Evolutionary conservation across 1,139 yeast genomes (phyloP), one percentile per base, ranked within the genome.

Genomic region (Suzukiozyma palmioleophila): DNA sequence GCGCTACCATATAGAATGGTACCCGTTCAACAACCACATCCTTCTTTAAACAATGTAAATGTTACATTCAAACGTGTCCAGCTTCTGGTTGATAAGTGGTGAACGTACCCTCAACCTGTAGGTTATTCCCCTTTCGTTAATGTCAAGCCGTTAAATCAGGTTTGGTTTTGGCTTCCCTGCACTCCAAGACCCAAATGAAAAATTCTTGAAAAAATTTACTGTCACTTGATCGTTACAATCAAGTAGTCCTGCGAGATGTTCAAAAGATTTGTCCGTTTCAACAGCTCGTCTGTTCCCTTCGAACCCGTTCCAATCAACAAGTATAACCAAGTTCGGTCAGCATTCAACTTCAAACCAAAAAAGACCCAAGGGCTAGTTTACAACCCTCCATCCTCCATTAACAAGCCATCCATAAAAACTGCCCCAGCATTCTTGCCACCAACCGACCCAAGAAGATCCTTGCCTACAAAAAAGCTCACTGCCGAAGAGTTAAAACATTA

Each of bases 401-500:
- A 46, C 24, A 44, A 51, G 16, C 61, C 67, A 24, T 50, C 54
- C 9, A 51, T 60, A 39, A 58, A 55, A 42, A 87, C 95, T 0
- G 95, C 96, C 26, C 74, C 73, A 46, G 80, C 81, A 3, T 87
- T 87, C 56, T 62, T 87, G 40, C 96, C 96, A 3, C 52, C 62
- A 2, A 52, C 60, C 8, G 94, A 85, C 53, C 79, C 79, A 26
- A 74, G 95, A 51, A 72, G 69, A 43, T 62, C 58, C 2, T 60
- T 66, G 27, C 59, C 47, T 37, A 45, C 26, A 39, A 58, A 48
- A 45, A 41, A 48, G 2, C 66, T 54, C 49, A 60, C 64, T 35
- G 54, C 54, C 24, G 68, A 77, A 58, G 67, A 73, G 39, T 53
- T 77, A 35, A 57, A 62, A n/a, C 66, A 73, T 46, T 81, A 81